Evolutionary conservation across 805 yeast genomes (phyloP).

Genomic region (Candida glaebosa): DNA sequence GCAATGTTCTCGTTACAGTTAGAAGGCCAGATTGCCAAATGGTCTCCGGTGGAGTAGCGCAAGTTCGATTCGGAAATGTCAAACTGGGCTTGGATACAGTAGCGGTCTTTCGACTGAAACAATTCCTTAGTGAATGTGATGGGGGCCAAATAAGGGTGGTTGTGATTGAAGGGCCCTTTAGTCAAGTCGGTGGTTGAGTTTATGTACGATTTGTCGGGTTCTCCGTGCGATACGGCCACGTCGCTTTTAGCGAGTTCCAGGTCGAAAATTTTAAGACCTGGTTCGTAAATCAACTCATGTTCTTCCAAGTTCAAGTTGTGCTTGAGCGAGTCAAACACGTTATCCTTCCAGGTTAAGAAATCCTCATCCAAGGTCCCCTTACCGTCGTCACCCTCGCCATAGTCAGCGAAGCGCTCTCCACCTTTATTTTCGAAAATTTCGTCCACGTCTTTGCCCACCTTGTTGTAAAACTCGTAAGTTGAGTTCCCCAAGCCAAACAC

Average conservation of each 20-base stretch:
- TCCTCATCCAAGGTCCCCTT: conserved; percentile 94
- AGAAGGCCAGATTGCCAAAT: conserved; percentile 91
- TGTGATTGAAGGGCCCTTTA: conserved; percentile 73
- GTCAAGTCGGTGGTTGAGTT: conserved; percentile 29
- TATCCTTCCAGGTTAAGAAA: conserved; percentile 88
- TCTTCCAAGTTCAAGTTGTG: conserved; percentile 67
- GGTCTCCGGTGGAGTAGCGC: conserved; percentile 93
- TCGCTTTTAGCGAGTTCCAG: conserved; percentile 26
- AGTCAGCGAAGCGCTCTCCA: conserved; percentile 68
- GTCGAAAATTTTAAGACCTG: conserved; percentile 50
- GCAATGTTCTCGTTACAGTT: conserved; percentile 74
- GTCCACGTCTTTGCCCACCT: conserved; percentile 64
- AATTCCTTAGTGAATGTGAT: conserved; percentile 62
- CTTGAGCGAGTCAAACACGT: conserved; percentile 62
- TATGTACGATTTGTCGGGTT: conserved; percentile 58
- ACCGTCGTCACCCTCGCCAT: conserved; percentile 95
- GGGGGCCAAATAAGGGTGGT: conserved; percentile 80
- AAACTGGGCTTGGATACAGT: conserved; percentile 87
- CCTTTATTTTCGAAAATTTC: conserved; percentile 56
- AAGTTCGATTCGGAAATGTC: conserved; percentile 73
- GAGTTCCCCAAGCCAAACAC: conserved; percentile 93
- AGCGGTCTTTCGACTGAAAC: conserved; percentile 60
- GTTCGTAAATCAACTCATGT: conserved; percentile 75
- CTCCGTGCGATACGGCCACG: conserved; percentile 59
- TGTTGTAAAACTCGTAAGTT: conserved; percentile 89